Percentiles rank a stretch among this genome's conserved stretches.
Evolutionary conservation across 139 green algal genomes (phyloP).

Genomic region (Tetradesmus lagerheimii): DNA sequence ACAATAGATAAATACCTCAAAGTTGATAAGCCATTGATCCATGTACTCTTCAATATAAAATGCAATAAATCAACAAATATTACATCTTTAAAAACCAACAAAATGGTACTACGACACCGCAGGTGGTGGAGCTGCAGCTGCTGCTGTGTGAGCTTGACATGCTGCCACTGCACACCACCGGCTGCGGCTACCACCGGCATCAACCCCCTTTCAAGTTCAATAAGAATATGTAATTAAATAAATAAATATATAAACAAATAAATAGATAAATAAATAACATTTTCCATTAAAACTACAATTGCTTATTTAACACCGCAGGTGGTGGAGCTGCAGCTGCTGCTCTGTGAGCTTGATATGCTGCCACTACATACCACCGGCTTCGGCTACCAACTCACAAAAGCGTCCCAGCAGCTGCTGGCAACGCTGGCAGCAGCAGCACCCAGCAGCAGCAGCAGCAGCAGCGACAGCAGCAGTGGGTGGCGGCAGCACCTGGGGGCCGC

Average conservation of each 20-base stretch:
- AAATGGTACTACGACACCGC: too few relatives aligned
- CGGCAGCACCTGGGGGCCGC: conserved; percentile 29
- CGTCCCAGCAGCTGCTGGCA: conserved; percentile 16
- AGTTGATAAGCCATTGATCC: too few relatives aligned
- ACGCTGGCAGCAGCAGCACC: conserved; percentile 2
- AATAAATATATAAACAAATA: too few relatives aligned
- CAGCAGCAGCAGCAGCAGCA: background rate
- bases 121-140: conserved; percentile 32
- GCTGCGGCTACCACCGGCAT: too few relatives aligned
- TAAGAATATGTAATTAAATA: too few relatives aligned
- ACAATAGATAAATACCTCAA: too few relatives aligned
- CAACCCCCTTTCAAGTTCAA: too few relatives aligned
- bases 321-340: conserved; percentile 36
- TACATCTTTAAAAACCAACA: too few relatives aligned
- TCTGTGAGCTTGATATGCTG: background rate
- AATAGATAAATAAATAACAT: too few relatives aligned
- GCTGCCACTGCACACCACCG: background rate
- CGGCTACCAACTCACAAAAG: background rate
- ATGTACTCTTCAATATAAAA: too few relatives aligned
- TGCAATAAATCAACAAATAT: too few relatives aligned
- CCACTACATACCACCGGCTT: background rate
- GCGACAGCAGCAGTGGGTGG: background rate
- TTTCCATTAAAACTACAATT: too few relatives aligned
- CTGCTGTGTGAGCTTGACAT: conserved; percentile 27
- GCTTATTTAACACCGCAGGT: background rate